These are phyloP conservation scores for Microcyclosporella mali DNA, from an alignment of 2,329 filamentous ascomycete genomes.

Conservation along the genomic window DNA sequence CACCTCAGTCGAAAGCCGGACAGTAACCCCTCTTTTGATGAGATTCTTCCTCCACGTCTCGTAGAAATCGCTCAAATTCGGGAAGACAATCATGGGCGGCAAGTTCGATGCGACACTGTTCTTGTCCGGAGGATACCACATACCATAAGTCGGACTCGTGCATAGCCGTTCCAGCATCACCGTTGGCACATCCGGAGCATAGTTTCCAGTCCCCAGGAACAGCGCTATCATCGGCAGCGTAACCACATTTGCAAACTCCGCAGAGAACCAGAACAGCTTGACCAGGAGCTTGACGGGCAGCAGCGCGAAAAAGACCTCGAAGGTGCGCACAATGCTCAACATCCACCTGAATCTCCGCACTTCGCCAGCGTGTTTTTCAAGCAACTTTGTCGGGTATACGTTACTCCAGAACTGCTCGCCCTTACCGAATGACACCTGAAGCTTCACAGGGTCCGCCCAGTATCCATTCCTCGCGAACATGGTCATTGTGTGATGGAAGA, in stretches of 20 bases:
- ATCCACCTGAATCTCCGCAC: conserved; percentile 51
- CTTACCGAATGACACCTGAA: conserved; percentile 60
- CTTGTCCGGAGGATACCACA: conserved; percentile 52
- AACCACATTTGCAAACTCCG: conserved; percentile 65
- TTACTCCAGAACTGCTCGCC: conserved; percentile 61
- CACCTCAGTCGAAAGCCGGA: conserved; percentile 54
- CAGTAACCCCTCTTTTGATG: conserved; percentile 48
- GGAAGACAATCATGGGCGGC: conserved; percentile 57
- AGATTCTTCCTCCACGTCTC: conserved; percentile 53
- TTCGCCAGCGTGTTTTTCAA: conserved; percentile 51
- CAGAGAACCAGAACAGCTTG: conserved; percentile 61
- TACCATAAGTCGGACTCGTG: conserved; percentile 51
- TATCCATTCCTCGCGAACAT: conserved; percentile 56
- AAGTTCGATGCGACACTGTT: conserved; percentile 45
- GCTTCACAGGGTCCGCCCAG: conserved; percentile 51
- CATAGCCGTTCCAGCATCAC: conserved; percentile 55
- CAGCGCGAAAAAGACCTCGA: conserved; percentile 55
- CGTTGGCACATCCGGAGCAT: conserved; percentile 63
- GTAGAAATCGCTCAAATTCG: conserved; percentile 57
- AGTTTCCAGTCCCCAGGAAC: conserved; percentile 69
- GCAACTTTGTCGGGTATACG: conserved; percentile 55
- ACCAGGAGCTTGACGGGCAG: conserved; percentile 59
- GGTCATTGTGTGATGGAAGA: conserved; percentile 62
- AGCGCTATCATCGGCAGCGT: conserved; percentile 66
- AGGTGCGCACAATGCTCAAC: conserved; percentile 52